Conservation (phyloP, 169 alveolate genomes). For the Theileria parva region DNA sequence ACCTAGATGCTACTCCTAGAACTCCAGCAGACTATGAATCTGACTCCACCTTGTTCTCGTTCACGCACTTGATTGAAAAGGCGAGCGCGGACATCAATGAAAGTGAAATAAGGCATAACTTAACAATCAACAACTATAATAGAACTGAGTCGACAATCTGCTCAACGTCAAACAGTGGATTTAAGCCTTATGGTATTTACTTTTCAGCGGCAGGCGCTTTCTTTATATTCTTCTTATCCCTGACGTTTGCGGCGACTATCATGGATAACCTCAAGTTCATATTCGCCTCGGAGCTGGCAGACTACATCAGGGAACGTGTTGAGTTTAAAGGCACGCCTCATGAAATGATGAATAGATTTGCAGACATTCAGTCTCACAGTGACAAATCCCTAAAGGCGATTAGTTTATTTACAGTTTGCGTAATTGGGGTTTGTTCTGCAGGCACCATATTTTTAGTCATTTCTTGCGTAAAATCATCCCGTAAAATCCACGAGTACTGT, state of each 20-base stretch:
- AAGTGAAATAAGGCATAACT: background rate
- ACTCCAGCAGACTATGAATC: background rate
- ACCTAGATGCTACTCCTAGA: background rate
- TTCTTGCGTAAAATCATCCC: background rate
- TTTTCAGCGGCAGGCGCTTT: constrained; percentile 17
- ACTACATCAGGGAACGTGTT: background rate
- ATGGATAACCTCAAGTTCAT: constrained; percentile 7
- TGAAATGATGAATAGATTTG: background rate
- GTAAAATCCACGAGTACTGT: constrained; percentile 33
- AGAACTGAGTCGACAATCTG: background rate
- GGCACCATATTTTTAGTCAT: background rate
- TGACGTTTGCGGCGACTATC: constrained; percentile 2
- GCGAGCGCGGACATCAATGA: background rate
- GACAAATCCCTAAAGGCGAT: background rate
- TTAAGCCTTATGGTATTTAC: constrained; percentile 1
- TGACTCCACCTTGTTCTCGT: background rate
- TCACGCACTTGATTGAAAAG: background rate
- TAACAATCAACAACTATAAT: background rate
- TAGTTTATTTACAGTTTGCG: background rate
- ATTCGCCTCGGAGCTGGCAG: background rate
- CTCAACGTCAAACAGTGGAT: background rate
- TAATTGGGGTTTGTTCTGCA: background rate
- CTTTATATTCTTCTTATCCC: constrained; percentile 6
- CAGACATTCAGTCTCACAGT: background rate
- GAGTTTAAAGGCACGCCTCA: background rate